Conservation (phyloP, 768 basidiomycete species). For the Lentinula detonsa region DNA sequence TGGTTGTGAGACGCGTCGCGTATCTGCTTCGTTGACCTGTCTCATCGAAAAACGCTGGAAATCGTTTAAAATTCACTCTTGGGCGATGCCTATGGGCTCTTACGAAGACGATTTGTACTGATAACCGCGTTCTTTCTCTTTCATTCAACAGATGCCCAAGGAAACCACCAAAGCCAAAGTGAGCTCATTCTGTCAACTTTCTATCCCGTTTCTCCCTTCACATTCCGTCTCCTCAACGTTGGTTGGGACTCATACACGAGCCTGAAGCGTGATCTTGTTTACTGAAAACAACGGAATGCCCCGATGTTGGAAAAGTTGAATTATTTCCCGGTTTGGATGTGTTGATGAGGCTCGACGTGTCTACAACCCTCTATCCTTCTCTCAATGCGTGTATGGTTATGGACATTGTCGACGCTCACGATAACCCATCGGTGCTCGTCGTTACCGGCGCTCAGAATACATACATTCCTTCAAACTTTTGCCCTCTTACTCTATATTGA, state of each 20-base stretch:
- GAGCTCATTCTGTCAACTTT: conserved; percentile 18
- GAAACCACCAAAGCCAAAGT: conserved; percentile 52
- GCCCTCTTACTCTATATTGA: neutral
- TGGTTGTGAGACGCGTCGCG: conserved; percentile 31
- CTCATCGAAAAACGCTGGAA: conserved; percentile 11
- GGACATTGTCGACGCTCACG: neutral
- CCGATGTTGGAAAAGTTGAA: conserved; percentile 4
- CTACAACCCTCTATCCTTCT: neutral
- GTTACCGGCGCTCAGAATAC: neutral
- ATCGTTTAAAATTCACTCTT: conserved; percentile 4
- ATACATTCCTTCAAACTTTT: neutral
- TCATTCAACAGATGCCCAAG: conserved; percentile 51
- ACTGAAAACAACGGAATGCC: neutral
- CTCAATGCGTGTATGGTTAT: neutral
- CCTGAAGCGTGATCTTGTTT: conserved; percentile 4
- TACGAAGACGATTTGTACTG: conserved; percentile 19
- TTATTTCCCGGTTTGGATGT: conserved; percentile 7
- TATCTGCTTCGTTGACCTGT: conserved; percentile 18
- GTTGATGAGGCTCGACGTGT: neutral
- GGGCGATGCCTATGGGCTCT: conserved; percentile 16
- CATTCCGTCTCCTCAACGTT: conserved; percentile 10
- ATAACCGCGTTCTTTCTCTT: conserved; percentile 20
- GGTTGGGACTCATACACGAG: neutral
- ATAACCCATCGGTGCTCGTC: neutral
- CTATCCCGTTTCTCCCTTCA: conserved; percentile 12